Percentiles rank a stretch among this genome's conserved stretches.
Conservation (phyloP, 495 filamentous ascomycete species). For the Viridothelium virens region DNA sequence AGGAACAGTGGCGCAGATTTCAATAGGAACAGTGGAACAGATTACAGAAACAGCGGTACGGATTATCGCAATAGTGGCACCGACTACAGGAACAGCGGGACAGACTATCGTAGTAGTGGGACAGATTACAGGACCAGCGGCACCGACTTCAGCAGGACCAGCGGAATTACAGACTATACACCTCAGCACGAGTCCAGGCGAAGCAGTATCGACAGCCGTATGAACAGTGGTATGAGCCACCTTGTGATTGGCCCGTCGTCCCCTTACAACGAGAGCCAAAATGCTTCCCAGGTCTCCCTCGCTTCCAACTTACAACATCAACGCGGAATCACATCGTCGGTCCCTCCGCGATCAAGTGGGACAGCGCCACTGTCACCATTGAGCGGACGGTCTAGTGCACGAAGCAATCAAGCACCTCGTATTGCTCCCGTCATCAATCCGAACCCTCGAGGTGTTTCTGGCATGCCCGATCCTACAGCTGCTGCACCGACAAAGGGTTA, state of each 20-base stretch:
- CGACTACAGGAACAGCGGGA: conserved; percentile 6
- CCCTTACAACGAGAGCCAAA: conserved; percentile 39
- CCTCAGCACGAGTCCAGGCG: conserved; percentile 35
- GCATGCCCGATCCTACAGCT: conserved; percentile 38
- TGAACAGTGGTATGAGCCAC: conserved; percentile 33
- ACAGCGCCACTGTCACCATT: conserved; percentile 32
- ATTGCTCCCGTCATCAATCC: conserved; percentile 37
- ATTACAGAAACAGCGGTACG: conserved; percentile 6
- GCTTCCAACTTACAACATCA: conserved; percentile 35
- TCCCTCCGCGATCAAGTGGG: conserved; percentile 31
- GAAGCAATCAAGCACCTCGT: conserved; percentile 26
- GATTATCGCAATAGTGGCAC: conserved; percentile 2
- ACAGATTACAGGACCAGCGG: conserved; percentile 9
- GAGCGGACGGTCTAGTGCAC: conserved; percentile 20
- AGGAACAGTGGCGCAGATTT: not conserved
- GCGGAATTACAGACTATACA: conserved; percentile 24
- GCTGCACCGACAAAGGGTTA: conserved; percentile 37
- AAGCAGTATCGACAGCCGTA: conserved; percentile 40
- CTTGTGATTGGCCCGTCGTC: conserved; percentile 33
- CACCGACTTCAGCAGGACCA: conserved; percentile 21
- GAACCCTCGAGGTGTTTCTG: conserved; percentile 30
- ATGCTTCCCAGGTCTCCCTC: conserved; percentile 36
- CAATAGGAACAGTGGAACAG: not conserved
- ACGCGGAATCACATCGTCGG: conserved; percentile 27
- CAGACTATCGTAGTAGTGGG: conserved; percentile 5